These are phyloP conservation scores for Gloeopeniophorella convolvens DNA, from an alignment of 768 basidiomycete species.

Conservation along the genomic window DNA sequence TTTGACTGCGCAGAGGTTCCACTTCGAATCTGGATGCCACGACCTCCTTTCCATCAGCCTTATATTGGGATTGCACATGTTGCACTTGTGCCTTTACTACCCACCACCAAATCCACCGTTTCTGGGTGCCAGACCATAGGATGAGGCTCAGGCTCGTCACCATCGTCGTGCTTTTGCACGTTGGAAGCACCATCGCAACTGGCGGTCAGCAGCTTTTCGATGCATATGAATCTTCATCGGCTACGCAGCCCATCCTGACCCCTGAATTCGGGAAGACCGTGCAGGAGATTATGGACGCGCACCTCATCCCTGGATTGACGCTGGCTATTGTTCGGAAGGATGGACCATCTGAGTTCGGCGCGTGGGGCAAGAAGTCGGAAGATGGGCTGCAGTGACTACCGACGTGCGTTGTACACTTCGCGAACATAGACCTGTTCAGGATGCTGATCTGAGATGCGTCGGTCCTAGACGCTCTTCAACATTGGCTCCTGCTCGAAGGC, in stretches of 20 bases:
- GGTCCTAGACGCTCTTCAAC: conserved; percentile 33
- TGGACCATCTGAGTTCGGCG: conserved; percentile 26
- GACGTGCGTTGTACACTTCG: conserved; percentile 27
- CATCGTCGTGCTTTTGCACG: background rate
- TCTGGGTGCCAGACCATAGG: no score
- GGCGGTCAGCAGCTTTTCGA: background rate
- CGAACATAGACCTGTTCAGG: background rate
- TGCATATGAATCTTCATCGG: background rate
- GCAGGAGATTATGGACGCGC: background rate
- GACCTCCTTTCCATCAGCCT: no score
- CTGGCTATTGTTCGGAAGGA: conserved; percentile 4
- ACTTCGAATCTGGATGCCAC: no score
- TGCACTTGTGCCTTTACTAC: no score
- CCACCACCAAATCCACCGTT: no score
- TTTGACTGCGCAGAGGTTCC: no score
- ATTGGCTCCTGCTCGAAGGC: conserved; percentile 36
- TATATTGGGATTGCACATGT: no score
- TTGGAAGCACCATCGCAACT: background rate
- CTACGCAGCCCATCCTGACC: background rate
- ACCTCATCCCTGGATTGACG: conserved; percentile 2
- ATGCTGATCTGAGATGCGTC: background rate
- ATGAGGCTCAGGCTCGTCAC: background rate
- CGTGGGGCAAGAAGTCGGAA: conserved; percentile 34
- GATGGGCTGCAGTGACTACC: conserved; percentile 26
- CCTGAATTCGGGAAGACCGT: background rate